Conservation (phyloP, 2,329 filamentous ascomycete species). For the Colletotrichum sidae region DNA sequence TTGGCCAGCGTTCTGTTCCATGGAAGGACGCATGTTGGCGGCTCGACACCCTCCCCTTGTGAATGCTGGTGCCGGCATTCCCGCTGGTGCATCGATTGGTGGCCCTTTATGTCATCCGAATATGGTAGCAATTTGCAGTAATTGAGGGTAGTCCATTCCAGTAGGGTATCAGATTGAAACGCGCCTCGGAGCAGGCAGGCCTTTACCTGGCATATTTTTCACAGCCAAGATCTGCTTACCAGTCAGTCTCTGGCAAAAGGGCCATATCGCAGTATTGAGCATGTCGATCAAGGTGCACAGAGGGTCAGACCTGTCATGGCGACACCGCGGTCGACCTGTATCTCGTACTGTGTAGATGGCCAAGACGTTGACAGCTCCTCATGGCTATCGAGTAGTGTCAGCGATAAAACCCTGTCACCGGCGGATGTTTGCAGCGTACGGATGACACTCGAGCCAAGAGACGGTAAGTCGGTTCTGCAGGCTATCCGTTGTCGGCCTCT, state of each 20-base stretch:
- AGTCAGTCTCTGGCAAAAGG: constrained; percentile 2
- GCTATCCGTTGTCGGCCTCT: constrained; percentile 10
- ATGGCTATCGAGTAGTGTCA: not conserved
- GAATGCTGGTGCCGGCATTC: constrained; percentile 21
- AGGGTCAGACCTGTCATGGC: constrained; percentile 18
- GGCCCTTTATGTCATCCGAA: constrained; percentile 10
- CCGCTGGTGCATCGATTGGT: constrained; percentile 9
- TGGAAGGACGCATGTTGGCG: not conserved
- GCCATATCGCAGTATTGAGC: constrained; percentile 4
- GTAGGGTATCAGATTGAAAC: constrained; percentile 27
- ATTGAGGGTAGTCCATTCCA: constrained; percentile 27
- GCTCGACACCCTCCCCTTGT: constrained; percentile 3
- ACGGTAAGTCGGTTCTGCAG: not conserved
- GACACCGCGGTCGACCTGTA: constrained; percentile 3
- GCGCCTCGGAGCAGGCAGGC: constrained; percentile 1
- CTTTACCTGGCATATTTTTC: not conserved
- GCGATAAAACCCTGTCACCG: no score
- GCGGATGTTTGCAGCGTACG: not conserved
- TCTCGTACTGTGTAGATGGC: not conserved
- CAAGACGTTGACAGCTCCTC: not conserved
- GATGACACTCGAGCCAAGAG: constrained; percentile 10
- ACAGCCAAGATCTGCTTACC: constrained; percentile 9
- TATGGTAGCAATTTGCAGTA: constrained; percentile 5
- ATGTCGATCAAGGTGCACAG: constrained; percentile 1
- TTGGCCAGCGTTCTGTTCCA: constrained; percentile 1